phyloP scores from a whole-genome alignment of 2,329 filamentous ascomycete genomes.

The Arthrobotrys conoides region DNA sequence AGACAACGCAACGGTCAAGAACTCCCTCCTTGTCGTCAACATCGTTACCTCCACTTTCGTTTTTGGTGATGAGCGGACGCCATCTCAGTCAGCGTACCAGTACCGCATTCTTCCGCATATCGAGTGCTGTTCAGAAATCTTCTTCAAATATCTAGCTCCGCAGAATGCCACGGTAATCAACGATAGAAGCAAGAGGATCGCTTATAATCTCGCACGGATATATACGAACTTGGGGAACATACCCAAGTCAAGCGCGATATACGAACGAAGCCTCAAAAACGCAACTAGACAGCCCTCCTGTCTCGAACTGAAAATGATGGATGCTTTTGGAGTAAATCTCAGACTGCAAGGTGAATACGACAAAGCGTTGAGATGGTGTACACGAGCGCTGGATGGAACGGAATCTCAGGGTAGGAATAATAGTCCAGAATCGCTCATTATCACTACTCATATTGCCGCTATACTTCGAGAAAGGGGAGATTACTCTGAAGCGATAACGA shows the following conservation, averaged over 20 bases:
- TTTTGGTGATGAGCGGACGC: slow-evolving; percentile 2
- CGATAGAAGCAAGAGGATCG: slow-evolving; percentile 4
- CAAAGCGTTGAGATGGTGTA: slow-evolving; percentile 30
- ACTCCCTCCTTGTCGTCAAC: slow-evolving; percentile 2
- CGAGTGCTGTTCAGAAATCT: slow-evolving; percentile 15
- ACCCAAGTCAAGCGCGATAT: slow-evolving; percentile 11
- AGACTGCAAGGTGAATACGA: slow-evolving; percentile 19
- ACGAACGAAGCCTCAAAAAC: slow-evolving; percentile 7
- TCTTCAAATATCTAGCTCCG: not conserved
- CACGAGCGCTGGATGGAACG: not conserved
- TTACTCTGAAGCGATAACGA: slow-evolving; percentile 1
- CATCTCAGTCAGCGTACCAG: slow-evolving; percentile 18
- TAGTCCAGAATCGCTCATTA: slow-evolving; percentile 13
- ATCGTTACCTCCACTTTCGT: slow-evolving; percentile 26
- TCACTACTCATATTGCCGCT: slow-evolving; percentile 26
- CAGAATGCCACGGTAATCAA: not conserved
- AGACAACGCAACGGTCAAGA: not conserved
- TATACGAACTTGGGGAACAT: slow-evolving; percentile 21
- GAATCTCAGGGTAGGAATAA: slow-evolving; percentile 11
- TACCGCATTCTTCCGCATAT: slow-evolving; percentile 32
- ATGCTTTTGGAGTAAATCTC: slow-evolving; percentile 38
- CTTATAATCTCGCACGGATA: slow-evolving; percentile 20
- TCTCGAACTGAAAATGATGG: slow-evolving; percentile 28
- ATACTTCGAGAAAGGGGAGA: slow-evolving; percentile 17
- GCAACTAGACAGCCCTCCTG: not conserved